A percentile compares a stretch with the other conserved stretches of the same genome.
phyloP scores from a whole-genome alignment of 108 stramenopile genomes.

The Cyclotella kingstonii region DNA sequence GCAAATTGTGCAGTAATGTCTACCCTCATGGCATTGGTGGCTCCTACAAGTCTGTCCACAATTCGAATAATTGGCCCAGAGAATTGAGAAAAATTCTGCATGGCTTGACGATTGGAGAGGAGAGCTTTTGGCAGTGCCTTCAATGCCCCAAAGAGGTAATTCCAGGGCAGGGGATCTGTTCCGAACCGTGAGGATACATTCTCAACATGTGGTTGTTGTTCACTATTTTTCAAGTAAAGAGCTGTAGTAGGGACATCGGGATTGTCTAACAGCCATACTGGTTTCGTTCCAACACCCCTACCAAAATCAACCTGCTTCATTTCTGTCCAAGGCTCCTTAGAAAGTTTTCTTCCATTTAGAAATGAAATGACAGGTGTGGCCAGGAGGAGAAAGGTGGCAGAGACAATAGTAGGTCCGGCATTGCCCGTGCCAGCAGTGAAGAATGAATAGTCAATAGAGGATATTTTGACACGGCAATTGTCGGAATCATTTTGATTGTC shows the following conservation, averaged over 20 bases:
- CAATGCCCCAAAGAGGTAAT: slow-evolving; percentile 74
- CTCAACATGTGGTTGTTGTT: background rate
- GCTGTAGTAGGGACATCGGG: slow-evolving; percentile 72
- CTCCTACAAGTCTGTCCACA: slow-evolving; percentile 84
- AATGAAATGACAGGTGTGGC: slow-evolving; percentile 65
- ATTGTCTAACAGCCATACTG: slow-evolving; percentile 64
- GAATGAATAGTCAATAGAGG: slow-evolving; percentile 61
- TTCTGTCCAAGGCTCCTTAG: slow-evolving; percentile 49
- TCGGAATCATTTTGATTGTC: background rate
- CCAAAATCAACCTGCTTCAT: slow-evolving; percentile 46
- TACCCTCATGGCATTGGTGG: slow-evolving; percentile 54
- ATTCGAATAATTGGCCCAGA: slow-evolving; percentile 79
- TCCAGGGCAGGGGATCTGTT: slow-evolving; percentile 82
- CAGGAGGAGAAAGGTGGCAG: slow-evolving; percentile 80
- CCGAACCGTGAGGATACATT: slow-evolving; percentile 67
- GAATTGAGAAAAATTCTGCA: slow-evolving; percentile 74
- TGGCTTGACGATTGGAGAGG: slow-evolving; percentile 62
- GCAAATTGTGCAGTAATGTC: slow-evolving; percentile 13
- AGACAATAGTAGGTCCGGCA: slow-evolving; percentile 80
- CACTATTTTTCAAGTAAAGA: slow-evolving; percentile 6
- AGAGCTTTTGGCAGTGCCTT: slow-evolving; percentile 52
- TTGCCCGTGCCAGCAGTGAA: slow-evolving; percentile 85
- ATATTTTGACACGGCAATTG: too few relatives aligned
- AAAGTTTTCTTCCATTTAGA: slow-evolving; percentile 40
- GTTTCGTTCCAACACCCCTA: slow-evolving; percentile 49